These are phyloP conservation scores for Aspergillus cristatus DNA, from an alignment of 495 filamentous ascomycete species.

Conservation along the genomic window DNA sequence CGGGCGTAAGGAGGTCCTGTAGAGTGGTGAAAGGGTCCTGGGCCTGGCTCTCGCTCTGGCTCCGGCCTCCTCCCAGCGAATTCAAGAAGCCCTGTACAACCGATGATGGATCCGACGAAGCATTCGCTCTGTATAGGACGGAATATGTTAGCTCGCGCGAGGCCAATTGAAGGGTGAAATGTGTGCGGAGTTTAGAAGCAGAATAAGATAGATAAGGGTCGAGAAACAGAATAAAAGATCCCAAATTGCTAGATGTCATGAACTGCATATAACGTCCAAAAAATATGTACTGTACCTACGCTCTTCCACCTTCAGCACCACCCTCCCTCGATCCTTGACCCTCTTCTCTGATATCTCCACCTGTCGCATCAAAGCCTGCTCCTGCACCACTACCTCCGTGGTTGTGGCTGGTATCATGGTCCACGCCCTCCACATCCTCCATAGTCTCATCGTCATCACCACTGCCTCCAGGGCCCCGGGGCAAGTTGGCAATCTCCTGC, in stretches of 20 bases:
- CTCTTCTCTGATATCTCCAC: slow-evolving; percentile 83
- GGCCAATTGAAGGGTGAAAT: too few relatives aligned
- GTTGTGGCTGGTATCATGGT: slow-evolving; percentile 47
- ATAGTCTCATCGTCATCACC: slow-evolving; percentile 68
- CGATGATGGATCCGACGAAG: slow-evolving; percentile 46
- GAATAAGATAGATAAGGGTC: neutral
- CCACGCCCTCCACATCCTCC: slow-evolving; percentile 66
- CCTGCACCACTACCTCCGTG: slow-evolving; percentile 60
- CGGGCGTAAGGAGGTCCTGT: slow-evolving; percentile 70
- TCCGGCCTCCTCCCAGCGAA: slow-evolving; percentile 56
- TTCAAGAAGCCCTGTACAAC: slow-evolving; percentile 81
- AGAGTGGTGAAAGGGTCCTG: slow-evolving; percentile 66
- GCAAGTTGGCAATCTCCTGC: slow-evolving; percentile 59
- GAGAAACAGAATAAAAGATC: slow-evolving; percentile 1
- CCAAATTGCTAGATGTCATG: slow-evolving; percentile 2
- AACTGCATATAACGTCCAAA: slow-evolving; percentile 12
- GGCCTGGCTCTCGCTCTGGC: slow-evolving; percentile 32
- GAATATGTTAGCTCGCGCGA: too few relatives aligned
- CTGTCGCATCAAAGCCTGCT: slow-evolving; percentile 76
- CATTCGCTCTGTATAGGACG: slow-evolving; percentile 27
- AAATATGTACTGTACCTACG: slow-evolving; percentile 87
- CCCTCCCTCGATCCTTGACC: slow-evolving; percentile 81
- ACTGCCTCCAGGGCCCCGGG: slow-evolving; percentile 39
- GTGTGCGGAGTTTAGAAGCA: too few relatives aligned
- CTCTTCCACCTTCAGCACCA: slow-evolving; percentile 92